Evolutionary conservation across 495 filamentous ascomycete species (phyloP).

Genomic region (Lophiostoma macrostomum): DNA sequence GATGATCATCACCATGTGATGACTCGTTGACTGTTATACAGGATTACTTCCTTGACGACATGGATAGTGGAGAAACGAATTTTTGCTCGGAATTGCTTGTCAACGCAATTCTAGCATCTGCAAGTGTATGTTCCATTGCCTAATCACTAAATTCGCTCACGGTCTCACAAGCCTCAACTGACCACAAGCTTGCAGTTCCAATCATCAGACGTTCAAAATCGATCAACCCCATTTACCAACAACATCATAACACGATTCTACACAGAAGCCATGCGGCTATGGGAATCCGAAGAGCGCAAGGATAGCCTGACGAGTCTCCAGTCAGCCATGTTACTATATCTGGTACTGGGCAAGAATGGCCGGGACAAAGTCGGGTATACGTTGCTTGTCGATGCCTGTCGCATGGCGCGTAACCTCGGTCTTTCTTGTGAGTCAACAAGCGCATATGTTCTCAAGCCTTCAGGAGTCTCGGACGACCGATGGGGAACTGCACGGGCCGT

Average conservation of each 20-base stretch:
- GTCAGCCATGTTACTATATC: constrained; percentile 13
- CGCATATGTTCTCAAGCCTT: not conserved
- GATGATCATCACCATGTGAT: too few species aligned
- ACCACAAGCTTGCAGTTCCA: constrained; percentile 8
- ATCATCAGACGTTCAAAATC: constrained; percentile 13
- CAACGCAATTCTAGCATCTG: constrained; percentile 22
- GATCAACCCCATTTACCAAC: constrained; percentile 19
- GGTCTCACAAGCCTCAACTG: not conserved
- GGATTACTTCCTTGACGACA: constrained; percentile 21
- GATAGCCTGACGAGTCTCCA: constrained; percentile 15
- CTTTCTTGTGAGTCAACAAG: constrained; percentile 4
- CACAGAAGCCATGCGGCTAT: constrained; percentile 19
- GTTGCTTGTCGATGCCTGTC: constrained; percentile 23
- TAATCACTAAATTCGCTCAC: not conserved
- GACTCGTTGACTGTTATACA: too few species aligned
- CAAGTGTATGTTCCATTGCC: constrained; percentile 11
- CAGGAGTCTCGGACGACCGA: not conserved
- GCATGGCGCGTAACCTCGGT: constrained; percentile 16
- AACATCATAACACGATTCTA: constrained; percentile 16
- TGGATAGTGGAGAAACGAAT: constrained; percentile 1
- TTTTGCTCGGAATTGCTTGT: constrained; percentile 26
- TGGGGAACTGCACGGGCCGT: constrained; percentile 13
- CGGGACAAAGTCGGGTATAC: constrained; percentile 18
- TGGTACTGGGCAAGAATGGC: constrained; percentile 26
- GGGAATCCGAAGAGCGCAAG: constrained; percentile 19